Evolutionary conservation across 495 filamentous ascomycete genomes (phyloP).

Genomic region (Neurospora sp.): DNA sequence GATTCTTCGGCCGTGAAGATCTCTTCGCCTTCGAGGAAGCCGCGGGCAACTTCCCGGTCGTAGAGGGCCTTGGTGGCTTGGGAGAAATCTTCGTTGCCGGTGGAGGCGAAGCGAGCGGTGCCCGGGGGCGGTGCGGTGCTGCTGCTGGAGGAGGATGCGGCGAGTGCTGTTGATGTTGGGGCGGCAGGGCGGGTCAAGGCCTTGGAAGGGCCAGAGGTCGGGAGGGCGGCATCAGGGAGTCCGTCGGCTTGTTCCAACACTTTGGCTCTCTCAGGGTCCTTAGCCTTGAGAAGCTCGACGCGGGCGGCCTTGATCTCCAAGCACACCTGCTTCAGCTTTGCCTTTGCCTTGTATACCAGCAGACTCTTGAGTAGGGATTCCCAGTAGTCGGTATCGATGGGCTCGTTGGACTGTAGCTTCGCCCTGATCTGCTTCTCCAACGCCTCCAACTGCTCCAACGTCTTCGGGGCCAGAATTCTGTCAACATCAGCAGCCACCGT

Average conservation of each 20-base stretch:
- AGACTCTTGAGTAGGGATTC: slow-evolving; percentile 81
- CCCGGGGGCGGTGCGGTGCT: slow-evolving; percentile 44
- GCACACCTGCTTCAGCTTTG: slow-evolving; percentile 72
- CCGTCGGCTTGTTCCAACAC: slow-evolving; percentile 27
- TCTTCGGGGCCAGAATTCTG: slow-evolving; percentile 73
- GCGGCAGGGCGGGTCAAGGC: slow-evolving; percentile 16
- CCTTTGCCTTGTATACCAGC: slow-evolving; percentile 82
- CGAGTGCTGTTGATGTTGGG: slow-evolving; percentile 16
- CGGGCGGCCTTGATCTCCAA: slow-evolving; percentile 67
- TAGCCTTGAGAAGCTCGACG: slow-evolving; percentile 53
- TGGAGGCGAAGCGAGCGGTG: slow-evolving; percentile 62
- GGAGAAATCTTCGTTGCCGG: slow-evolving; percentile 77
- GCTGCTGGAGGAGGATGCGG: slow-evolving; percentile 3
- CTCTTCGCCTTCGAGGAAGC: slow-evolving; percentile 87
- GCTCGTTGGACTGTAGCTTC: slow-evolving; percentile 80
- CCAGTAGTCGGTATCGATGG: slow-evolving; percentile 97
- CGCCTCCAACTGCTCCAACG: slow-evolving; percentile 71
- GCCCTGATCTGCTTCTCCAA: slow-evolving; percentile 75
- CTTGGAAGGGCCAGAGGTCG: slow-evolving; percentile 10
- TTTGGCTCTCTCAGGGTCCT: slow-evolving; percentile 63
- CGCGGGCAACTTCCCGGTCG: slow-evolving; percentile 86
- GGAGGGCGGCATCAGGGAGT: slow-evolving; percentile 9
- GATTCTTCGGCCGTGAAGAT: slow-evolving; percentile 90
- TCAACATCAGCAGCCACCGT: slow-evolving; percentile 86
- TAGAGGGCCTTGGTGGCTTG: slow-evolving; percentile 86